phyloP scores from a whole-genome alignment of 768 basidiomycete genomes.

The Candolleomyces aberdarensis region DNA sequence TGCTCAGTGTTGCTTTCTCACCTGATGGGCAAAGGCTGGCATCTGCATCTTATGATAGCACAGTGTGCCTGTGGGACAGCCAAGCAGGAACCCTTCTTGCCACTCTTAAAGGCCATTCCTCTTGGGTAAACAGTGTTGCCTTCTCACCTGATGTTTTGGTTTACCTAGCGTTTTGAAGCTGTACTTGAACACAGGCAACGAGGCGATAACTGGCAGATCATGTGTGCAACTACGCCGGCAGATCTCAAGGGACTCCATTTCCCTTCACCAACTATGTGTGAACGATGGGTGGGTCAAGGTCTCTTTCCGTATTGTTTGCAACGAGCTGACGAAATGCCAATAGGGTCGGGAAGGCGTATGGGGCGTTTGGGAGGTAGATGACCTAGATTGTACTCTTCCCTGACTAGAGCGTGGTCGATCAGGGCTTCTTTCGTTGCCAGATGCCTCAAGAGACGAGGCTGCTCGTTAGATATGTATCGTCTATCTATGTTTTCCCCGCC shows the following conservation, averaged over 20 bases:
- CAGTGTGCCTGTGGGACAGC: too few relatives aligned
- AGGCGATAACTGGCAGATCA: constrained; percentile 28
- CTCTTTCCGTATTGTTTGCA: background rate
- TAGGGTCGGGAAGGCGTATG: constrained; percentile 9
- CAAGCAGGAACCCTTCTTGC: too few relatives aligned
- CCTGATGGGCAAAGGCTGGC: too few relatives aligned
- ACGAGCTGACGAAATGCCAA: background rate
- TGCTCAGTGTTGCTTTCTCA: too few relatives aligned
- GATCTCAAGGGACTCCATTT: constrained; percentile 23
- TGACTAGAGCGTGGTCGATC: too few relatives aligned
- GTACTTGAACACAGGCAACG: constrained; percentile 21
- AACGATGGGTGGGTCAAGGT: constrained; percentile 11
- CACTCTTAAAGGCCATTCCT: too few relatives aligned
- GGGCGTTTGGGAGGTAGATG: constrained; percentile 15
- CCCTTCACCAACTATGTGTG: constrained; percentile 19
- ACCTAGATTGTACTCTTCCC: background rate
- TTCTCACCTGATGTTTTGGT: background rate
- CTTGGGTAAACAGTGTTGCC: too few relatives aligned
- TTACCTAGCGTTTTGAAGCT: constrained; percentile 19
- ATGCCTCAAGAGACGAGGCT: too few relatives aligned
- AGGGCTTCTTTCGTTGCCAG: too few relatives aligned
- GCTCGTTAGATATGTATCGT: too few relatives aligned
- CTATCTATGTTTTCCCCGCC: too few relatives aligned
- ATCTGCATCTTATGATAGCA: too few relatives aligned
- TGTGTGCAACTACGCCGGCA: constrained; percentile 28